phyloP scores from a whole-genome alignment of 495 filamentous ascomycete species.

The Cercophora newfieldiana region DNA sequence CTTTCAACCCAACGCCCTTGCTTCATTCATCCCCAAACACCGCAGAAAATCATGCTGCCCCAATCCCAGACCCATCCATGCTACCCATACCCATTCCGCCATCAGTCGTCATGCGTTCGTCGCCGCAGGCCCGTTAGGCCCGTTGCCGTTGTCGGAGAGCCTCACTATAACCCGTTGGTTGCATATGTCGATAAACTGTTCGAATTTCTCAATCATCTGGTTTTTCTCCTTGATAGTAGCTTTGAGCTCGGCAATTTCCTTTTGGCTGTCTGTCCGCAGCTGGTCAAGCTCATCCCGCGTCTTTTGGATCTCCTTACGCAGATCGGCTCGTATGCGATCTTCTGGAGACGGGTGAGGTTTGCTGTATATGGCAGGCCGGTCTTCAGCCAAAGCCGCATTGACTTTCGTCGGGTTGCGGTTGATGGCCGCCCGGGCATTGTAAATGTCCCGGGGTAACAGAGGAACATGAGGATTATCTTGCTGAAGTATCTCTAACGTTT shows the following conservation, averaged over 20 bases:
- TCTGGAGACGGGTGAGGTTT: slow-evolving; percentile 57
- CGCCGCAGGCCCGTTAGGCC: neutral
- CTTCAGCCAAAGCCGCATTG: slow-evolving; percentile 49
- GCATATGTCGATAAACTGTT: slow-evolving; percentile 62
- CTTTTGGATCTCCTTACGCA: slow-evolving; percentile 52
- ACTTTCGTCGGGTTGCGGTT: slow-evolving; percentile 59
- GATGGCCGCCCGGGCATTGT: slow-evolving; percentile 59
- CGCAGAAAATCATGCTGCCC: neutral
- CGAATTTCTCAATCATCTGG: slow-evolving; percentile 55
- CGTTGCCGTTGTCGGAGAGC: slow-evolving; percentile 16
- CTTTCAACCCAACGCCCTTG: neutral
- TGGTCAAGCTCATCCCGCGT: slow-evolving; percentile 50
- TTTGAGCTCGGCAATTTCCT: slow-evolving; percentile 51
- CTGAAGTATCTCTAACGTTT: slow-evolving; percentile 57
- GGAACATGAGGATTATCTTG: slow-evolving; percentile 55
- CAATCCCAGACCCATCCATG: slow-evolving; percentile 5
- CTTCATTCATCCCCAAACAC: neutral
- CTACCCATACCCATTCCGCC: neutral
- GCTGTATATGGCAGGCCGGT: slow-evolving; percentile 56
- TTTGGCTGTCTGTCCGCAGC: slow-evolving; percentile 45
- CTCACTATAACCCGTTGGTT: slow-evolving; percentile 58
- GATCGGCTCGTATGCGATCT: slow-evolving; percentile 55
- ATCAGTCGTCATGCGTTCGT: slow-evolving; percentile 5
- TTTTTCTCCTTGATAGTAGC: slow-evolving; percentile 52
- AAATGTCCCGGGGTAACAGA: slow-evolving; percentile 56